Evolutionary conservation across 2,329 filamentous ascomycete genomes (phyloP).

Genomic region (Ilyonectria mors-panacis): DNA sequence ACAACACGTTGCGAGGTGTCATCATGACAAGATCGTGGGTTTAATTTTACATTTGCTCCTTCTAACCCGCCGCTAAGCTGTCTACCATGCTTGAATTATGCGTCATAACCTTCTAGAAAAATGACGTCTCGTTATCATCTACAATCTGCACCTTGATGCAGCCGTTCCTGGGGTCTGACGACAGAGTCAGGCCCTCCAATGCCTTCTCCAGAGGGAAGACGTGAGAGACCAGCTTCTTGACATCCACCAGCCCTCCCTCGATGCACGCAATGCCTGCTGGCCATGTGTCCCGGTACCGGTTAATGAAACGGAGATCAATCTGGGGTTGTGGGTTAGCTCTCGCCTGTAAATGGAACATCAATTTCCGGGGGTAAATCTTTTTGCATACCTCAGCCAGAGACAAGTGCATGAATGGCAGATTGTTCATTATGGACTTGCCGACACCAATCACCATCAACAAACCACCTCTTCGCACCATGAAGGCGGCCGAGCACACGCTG

Average conservation of each 20-base stretch:
- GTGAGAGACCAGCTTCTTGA: conserved; percentile 74
- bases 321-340: conserved; percentile 51
- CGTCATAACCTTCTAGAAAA: conserved; percentile 34
- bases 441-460: conserved; percentile 76
- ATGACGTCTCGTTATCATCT: conserved; percentile 47
- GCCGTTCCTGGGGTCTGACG: conserved; percentile 52
- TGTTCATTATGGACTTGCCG: conserved; percentile 73
- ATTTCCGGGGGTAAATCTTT: not conserved
- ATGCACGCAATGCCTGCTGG: conserved; percentile 75
- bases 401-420: conserved; percentile 77
- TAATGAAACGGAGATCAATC: conserved; percentile 79
- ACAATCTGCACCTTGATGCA: conserved; percentile 56
- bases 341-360: not conserved
- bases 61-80: conserved; percentile 23
- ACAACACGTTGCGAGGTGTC: not conserved
- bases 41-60: not conserved
- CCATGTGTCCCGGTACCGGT: conserved; percentile 80
- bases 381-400: conserved; percentile 69
- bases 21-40: not conserved
- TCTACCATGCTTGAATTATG: conserved; percentile 21
- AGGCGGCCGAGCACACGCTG: conserved; percentile 72
- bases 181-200: conserved; percentile 61
- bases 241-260: conserved; percentile 71
- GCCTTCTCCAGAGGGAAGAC: conserved; percentile 74
- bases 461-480: conserved; percentile 70